Conservation (phyloP, 352 stramenopile genomes). For the Discostella stelligera region DNA sequence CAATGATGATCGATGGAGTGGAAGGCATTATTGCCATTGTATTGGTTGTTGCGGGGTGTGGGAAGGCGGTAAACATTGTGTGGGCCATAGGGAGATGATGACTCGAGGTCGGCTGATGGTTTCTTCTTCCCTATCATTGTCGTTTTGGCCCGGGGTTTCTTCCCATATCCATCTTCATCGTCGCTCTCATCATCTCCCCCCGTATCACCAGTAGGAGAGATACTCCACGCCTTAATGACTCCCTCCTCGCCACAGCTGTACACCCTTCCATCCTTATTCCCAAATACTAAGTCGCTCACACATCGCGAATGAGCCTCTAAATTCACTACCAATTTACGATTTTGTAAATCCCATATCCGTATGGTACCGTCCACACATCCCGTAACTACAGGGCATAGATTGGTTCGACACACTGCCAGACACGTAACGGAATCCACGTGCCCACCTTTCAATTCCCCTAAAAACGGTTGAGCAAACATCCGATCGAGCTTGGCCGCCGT, state of each 20-base stretch:
- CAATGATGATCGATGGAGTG: constrained; percentile 98
- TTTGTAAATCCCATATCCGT: constrained; percentile 96
- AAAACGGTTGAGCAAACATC: constrained; percentile 96
- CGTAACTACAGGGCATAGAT: constrained; percentile 86
- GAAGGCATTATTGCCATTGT: constrained; percentile 62
- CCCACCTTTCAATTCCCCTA: constrained; percentile 92
- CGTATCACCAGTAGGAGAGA: constrained; percentile 38
- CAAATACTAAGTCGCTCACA: constrained; percentile 90
- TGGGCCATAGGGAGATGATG: constrained; percentile 75
- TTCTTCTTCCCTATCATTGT: constrained; percentile 30
- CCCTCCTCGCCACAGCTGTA: constrained; percentile 76
- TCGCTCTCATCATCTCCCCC: constrained; percentile 14
- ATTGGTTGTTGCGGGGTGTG: constrained; percentile 6
- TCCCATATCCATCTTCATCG: constrained; percentile 65
- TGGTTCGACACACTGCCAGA: constrained; percentile 88
- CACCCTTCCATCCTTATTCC: constrained; percentile 65
- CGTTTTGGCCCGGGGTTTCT: constrained; percentile 28
- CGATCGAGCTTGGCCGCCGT: constrained; percentile 97
- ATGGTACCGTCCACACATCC: constrained; percentile 86
- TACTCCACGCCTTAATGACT: constrained; percentile 59
- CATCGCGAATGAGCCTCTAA: constrained; percentile 90
- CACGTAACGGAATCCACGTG: constrained; percentile 95
- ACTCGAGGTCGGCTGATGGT: too few relatives aligned
- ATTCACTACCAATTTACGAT: constrained; percentile 90
- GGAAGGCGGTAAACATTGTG: constrained; percentile 46